phyloP scores from a whole-genome alignment of 2,329 filamentous ascomycete species.

The Alternaria ventricosa region DNA sequence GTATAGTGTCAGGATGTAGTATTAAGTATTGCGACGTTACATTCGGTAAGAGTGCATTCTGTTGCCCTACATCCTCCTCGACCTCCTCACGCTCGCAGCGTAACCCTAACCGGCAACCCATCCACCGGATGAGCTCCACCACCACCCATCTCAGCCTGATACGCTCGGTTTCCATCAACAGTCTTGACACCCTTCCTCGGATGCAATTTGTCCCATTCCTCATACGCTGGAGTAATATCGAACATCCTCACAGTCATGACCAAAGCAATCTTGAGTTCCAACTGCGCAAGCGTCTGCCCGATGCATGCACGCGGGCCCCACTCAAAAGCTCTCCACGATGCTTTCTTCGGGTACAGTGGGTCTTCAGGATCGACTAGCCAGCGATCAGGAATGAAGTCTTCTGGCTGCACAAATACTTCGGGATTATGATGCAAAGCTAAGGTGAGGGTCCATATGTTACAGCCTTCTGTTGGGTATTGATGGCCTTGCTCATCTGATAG shows the following conservation, averaged over 20 bases:
- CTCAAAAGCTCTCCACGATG: constrained; percentile 47
- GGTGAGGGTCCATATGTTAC: constrained; percentile 11
- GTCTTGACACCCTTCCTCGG: constrained; percentile 18
- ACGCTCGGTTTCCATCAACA: constrained; percentile 22
- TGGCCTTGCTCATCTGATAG: constrained; percentile 11
- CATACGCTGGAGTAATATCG: constrained; percentile 16
- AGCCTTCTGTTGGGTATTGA: constrained; percentile 15
- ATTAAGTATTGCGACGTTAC: no score
- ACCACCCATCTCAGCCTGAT: constrained; percentile 20
- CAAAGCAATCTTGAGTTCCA: constrained; percentile 27
- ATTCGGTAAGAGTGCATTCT: no score
- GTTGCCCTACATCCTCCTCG: no score
- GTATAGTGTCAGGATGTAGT: no score
- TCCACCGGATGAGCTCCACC: constrained; percentile 23
- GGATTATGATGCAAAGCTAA: constrained; percentile 23
- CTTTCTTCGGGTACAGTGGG: constrained; percentile 12
- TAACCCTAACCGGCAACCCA: constrained; percentile 48
- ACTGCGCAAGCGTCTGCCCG: constrained; percentile 47
- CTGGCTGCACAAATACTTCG: constrained; percentile 14
- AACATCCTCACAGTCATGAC: constrained; percentile 12
- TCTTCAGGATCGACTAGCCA: constrained; percentile 16
- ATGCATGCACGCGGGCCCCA: constrained; percentile 48
- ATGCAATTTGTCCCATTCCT: constrained; percentile 17
- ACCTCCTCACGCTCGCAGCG: background rate
- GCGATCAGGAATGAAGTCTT: constrained; percentile 33